phyloP scores from a whole-genome alignment of 331 rosid genomes.

The Malus hybrid region DNA sequence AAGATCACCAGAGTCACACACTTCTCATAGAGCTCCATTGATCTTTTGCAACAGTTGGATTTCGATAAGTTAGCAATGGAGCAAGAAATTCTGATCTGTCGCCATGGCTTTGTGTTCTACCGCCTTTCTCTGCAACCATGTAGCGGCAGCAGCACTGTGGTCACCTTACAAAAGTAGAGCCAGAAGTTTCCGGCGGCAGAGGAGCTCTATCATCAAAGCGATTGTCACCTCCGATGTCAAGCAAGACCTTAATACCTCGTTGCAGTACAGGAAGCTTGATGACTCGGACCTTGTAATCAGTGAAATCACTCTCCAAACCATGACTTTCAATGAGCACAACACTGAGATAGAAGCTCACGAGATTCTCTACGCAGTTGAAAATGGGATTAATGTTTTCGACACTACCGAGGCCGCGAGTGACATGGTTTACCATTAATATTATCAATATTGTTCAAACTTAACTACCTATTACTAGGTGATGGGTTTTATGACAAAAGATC shows the following conservation, averaged over 20 bases:
- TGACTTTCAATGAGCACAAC: slow-evolving; percentile 90
- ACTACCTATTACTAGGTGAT: too few relatives aligned
- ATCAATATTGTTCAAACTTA: too few relatives aligned
- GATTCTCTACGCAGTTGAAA: slow-evolving; percentile 58
- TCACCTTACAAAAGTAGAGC: not conserved
- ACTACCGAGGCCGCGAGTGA: slow-evolving; percentile 52
- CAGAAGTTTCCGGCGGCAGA: slow-evolving; percentile 3
- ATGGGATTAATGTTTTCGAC: slow-evolving; percentile 71
- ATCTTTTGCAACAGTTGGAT: not conserved
- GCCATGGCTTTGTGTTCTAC: slow-evolving; percentile 34
- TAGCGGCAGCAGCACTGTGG: not conserved
- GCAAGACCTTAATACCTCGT: slow-evolving; percentile 17
- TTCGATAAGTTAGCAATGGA: slow-evolving; percentile 5
- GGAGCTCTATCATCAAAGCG: slow-evolving; percentile 2
- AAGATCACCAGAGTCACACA: not conserved
- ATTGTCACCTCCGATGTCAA: slow-evolving; percentile 19
- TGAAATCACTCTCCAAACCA: slow-evolving; percentile 84
- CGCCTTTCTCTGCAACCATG: slow-evolving; percentile 15
- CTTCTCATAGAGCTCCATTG: too few relatives aligned
- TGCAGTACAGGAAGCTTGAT: slow-evolving; percentile 64
- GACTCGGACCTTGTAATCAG: slow-evolving; percentile 79
- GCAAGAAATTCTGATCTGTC: not conserved
- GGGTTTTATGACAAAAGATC: too few relatives aligned
- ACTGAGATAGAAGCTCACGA: slow-evolving; percentile 83
- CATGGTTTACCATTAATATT: too few relatives aligned